These are phyloP conservation scores for Orbilia oligospora DNA, from an alignment of 2,329 filamentous ascomycete species.

Conservation along the genomic window DNA sequence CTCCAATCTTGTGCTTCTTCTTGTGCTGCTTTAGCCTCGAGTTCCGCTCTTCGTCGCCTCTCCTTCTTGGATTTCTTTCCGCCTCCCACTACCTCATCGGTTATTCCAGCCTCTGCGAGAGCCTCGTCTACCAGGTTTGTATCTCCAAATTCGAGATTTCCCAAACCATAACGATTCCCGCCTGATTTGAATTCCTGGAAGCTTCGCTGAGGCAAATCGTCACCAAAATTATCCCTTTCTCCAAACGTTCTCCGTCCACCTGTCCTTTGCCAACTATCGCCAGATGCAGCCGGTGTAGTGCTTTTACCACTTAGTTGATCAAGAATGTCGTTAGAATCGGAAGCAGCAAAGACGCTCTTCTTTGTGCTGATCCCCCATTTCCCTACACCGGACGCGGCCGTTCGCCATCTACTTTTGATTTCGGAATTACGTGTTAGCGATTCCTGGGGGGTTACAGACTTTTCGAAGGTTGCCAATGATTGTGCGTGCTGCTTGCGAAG, in stretches of 20 bases:
- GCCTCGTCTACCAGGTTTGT: constrained; percentile 62
- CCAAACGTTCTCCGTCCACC: not conserved
- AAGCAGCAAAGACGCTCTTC: constrained; percentile 53
- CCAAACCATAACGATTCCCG: constrained; percentile 39
- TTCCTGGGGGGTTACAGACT: constrained; percentile 60
- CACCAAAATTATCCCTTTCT: constrained; percentile 1
- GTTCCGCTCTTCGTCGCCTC: constrained; percentile 54
- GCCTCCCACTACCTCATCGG: constrained; percentile 61
- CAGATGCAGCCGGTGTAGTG: not conserved
- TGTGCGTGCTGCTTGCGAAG: constrained; percentile 52
- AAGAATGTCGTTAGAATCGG: constrained; percentile 45
- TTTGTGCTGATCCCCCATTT: constrained; percentile 53
- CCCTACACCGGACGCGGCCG: not conserved
- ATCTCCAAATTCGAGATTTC: constrained; percentile 50
- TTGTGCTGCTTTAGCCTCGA: constrained; percentile 41
- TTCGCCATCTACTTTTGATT: constrained; percentile 24
- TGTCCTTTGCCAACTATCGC: not conserved
- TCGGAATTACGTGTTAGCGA: constrained; percentile 13
- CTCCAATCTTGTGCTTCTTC: constrained; percentile 36
- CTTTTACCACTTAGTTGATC: constrained; percentile 40
- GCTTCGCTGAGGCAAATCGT: constrained; percentile 22
- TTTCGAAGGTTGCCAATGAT: constrained; percentile 38
- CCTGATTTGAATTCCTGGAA: constrained; percentile 14
- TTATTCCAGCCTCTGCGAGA: constrained; percentile 59
- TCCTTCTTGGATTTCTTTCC: constrained; percentile 56